Evolutionary conservation across 192 early-diverging fungal genomes (phyloP), one percentile per base, ranked within the genome.

Genomic region (Dissophora ornata): DNA sequence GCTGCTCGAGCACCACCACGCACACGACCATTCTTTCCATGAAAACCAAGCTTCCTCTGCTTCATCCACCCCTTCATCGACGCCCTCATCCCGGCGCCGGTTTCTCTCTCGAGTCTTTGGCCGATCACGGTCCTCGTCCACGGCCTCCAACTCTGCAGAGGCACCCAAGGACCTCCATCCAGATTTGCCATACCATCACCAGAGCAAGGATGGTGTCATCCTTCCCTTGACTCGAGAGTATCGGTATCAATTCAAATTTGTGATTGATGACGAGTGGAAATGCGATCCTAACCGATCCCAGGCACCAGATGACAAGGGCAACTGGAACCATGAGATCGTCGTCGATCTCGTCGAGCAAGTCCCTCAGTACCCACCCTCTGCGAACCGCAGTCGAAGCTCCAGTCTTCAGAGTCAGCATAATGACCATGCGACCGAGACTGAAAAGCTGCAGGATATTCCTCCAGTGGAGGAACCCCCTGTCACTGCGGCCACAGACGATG

Each of bases 291-390:
- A 67, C 29, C 45, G 34, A 19, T 46, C 18, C 10, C 53, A 57
- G 19, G 80, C 88, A 62, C 69, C 84, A 69, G 83, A 90, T 42
- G 9, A 75, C 67, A 63, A 87, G 79, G 58, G 89, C 62, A 42
- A 88, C 69, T 60, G 83, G 81, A 80, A 89, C 86, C 64, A 85
- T 66, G 73, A 88, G 84, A 73, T 85, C 54, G 47, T 79, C 57
- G 69, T 87, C 58, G 26, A 73, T 45, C 59, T 77, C 10, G 28
- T 77, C 28, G 73, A 77, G 46, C 73, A 77, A 24, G 57, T 44
- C 19, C 51, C 28, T 51, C 60, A 12, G 34, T 51, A 6, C n/a
- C 40, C 19, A 13, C 16, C 32, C 11, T 26, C 29, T 16, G 2
- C 21, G 8, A 63, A 38, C 53, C 73, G 64, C 34, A 77, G 64